A percentile compares a stretch with the other conserved stretches of the same genome.
Conservation (phyloP, 2,329 filamentous ascomycete genomes). For the Monosporascus cannonballus region DNA sequence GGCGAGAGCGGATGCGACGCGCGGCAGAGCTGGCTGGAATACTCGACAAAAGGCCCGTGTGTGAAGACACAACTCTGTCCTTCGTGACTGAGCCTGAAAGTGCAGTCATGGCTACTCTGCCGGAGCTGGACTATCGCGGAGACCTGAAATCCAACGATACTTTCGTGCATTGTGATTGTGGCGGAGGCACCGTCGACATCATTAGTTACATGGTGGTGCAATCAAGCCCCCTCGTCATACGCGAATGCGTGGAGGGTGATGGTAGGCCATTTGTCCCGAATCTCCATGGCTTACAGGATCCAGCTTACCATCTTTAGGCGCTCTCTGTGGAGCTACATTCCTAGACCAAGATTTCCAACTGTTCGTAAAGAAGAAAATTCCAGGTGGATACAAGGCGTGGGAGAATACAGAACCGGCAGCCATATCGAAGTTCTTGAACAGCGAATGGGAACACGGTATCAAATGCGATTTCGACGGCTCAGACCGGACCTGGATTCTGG, state of each 20-base stretch:
- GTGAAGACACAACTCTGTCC: constrained; percentile 21
- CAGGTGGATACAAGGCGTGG: neutral
- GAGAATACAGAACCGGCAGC: neutral
- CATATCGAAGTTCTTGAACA: constrained; percentile 6
- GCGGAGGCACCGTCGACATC: constrained; percentile 32
- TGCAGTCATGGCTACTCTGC: constrained; percentile 32
- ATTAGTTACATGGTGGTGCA: constrained; percentile 30
- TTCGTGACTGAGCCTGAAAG: constrained; percentile 41
- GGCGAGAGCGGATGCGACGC: constrained; percentile 28
- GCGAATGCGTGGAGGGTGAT: constrained; percentile 32
- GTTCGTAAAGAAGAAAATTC: constrained; percentile 21
- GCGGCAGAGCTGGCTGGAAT: constrained; percentile 32
- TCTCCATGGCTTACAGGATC: neutral
- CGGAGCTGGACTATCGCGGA: constrained; percentile 17
- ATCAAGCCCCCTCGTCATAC: constrained; percentile 16
- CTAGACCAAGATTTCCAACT: constrained; percentile 31
- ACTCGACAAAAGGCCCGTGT: constrained; percentile 13
- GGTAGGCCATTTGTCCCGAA: constrained; percentile 15
- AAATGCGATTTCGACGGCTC: constrained; percentile 15
- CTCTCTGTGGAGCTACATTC: constrained; percentile 33
- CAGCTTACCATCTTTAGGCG: neutral
- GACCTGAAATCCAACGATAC: constrained; percentile 15
- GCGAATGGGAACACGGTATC: constrained; percentile 20
- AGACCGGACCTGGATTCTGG: constrained; percentile 5
- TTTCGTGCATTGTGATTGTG: constrained; percentile 24